Base-by-base conservation (phyloP, 2,329 filamentous ascomycete genomes). In the Metarhizium album region DNA sequence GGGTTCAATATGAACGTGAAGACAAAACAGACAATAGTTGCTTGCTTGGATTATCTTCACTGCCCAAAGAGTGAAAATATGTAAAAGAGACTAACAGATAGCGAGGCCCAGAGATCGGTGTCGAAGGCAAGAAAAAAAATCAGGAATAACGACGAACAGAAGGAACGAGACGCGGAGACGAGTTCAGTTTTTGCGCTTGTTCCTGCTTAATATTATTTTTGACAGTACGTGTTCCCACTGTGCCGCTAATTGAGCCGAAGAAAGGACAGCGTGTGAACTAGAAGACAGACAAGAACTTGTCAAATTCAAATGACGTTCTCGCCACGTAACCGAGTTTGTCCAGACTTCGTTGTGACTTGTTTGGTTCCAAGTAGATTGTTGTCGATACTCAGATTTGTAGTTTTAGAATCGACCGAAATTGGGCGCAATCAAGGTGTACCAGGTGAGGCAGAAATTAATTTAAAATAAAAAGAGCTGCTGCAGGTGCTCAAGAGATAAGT, bases 1-100 rank as follows among this genome's bases (percentile, higher is more conserved):
- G 7, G 11, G 29, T 20, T 29, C 11, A n/a, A 42, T 23, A 14
- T 48, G 29, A 42, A 24, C n/a, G 33, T 14, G 16, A 46, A 42
- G 43, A 38, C 55, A 58, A 45, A 38, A n/a, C 40, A 37, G 38
- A 52, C 42, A n/a, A 37, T 13, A 23, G 23, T 48, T 16, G 22
- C 23, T 31, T 45, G 23, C 42, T 22, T 40, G 8, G 40, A 22
- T 31, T n/a, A 4, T 11, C n/a, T 33, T 37, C 42, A 42, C 46
- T 46, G 20, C 42, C 42, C 22, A 46, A 42, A 37, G 42, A 38
- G 20, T 43, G 22, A 9, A 43, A 46, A 27, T 45, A 13, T 27
- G 23, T 11, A 42, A 40, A 5, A 35, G n/a, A 48, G 42, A 13
- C 40, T 48, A 49, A 45, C 14, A 31, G 20, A 35, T 27, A 38